A percentile compares a stretch with the other conserved stretches of the same genome.
phyloP scores from a whole-genome alignment of 2,329 filamentous ascomycete genomes.

The Trichoderma aggressivum region DNA sequence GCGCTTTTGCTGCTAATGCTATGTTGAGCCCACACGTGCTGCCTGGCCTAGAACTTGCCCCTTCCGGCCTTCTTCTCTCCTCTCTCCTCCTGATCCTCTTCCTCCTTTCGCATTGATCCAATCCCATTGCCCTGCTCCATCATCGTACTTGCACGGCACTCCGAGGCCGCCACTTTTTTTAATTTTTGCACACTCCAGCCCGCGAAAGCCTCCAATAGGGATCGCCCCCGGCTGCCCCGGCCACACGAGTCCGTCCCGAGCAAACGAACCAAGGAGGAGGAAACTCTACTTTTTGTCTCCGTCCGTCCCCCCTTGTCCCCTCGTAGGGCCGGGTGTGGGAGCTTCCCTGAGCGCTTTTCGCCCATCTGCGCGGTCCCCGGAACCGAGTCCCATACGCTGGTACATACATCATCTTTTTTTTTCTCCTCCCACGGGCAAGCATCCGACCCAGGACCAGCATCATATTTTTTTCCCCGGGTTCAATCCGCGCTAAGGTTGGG shows the following conservation, averaged over 20 bases:
- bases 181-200: not conserved
- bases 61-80: not conserved
- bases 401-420: not conserved
- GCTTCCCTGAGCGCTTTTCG: not conserved
- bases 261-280: not conserved
- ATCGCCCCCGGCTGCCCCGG: not conserved
- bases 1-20: not conserved
- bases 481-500: conserved; percentile 5
- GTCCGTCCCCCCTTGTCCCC: not conserved
- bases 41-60: not conserved
- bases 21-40: not conserved
- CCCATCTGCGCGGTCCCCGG: not conserved
- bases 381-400: not conserved
- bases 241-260: not conserved
- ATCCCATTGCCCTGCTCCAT: not conserved
- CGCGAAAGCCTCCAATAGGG: conserved; percentile 1
- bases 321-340: not conserved
- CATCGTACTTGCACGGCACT: not conserved
- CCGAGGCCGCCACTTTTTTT: not conserved
- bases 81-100: not conserved
- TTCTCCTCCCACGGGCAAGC: not conserved
- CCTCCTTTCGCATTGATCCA: not conserved
- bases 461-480: conserved; percentile 1
- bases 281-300: not conserved
- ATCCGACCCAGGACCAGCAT: not conserved